Conservation (phyloP, 2,329 filamentous ascomycete species). For the Leptographium procerum region DNA sequence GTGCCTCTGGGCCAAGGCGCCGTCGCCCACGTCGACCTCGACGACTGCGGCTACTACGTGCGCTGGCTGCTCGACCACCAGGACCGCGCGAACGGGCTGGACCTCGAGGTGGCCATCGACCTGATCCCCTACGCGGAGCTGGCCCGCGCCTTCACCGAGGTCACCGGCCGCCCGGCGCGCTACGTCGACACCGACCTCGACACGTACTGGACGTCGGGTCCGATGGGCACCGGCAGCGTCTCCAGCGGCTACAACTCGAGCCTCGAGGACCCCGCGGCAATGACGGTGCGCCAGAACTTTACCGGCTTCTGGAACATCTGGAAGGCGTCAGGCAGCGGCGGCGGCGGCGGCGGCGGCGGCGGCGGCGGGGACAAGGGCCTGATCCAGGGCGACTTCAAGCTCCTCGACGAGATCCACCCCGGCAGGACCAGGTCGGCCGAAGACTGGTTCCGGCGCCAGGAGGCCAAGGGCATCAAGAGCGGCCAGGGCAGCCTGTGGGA, state of each 20-base stretch:
- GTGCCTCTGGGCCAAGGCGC: constrained; percentile 16
- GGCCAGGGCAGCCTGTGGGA: background rate
- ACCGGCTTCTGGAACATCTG: constrained; percentile 9
- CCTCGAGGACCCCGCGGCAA: constrained; percentile 2
- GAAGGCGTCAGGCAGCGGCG: too few species aligned
- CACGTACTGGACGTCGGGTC: background rate
- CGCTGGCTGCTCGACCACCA: constrained; percentile 21
- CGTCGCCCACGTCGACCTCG: constrained; percentile 18
- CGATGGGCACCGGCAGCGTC: background rate
- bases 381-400: constrained; percentile 31
- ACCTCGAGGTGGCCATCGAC: constrained; percentile 20
- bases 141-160: constrained; percentile 18
- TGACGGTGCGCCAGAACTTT: constrained; percentile 17
- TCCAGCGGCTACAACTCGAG: constrained; percentile 10
- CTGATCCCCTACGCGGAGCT: constrained; percentile 18
- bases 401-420: constrained; percentile 41
- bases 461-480: constrained; percentile 17
- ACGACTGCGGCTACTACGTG: constrained; percentile 19
- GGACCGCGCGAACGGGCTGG: constrained; percentile 15
- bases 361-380: constrained; percentile 28
- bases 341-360: too few species aligned
- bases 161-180: constrained; percentile 20
- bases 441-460: constrained; percentile 33
- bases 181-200: constrained; percentile 14
- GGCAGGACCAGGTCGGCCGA: constrained; percentile 33